A percentile compares a stretch with the other conserved stretches of the same genome.
phyloP scores from a whole-genome alignment of 1,139 yeast genomes.

The Zhuliangozyma parablackwelliae region DNA sequence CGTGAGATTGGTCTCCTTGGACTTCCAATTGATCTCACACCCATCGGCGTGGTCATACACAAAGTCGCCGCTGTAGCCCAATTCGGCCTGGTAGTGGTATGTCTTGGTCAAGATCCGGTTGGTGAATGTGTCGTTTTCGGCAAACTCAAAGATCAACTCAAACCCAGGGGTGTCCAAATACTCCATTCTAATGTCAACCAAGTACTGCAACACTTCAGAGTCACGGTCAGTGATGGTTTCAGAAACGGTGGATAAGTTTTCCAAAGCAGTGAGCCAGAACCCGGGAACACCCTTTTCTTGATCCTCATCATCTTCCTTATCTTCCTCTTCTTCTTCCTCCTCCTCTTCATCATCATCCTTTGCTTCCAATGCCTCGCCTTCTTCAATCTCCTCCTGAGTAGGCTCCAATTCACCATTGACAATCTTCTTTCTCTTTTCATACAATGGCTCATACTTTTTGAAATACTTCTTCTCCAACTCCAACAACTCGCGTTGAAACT shows the following conservation, averaged over 20 bases:
- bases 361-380: constrained; percentile 65
- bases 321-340: constrained; percentile 37
- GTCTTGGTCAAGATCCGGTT: constrained; percentile 74
- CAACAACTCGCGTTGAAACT: constrained; percentile 85
- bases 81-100: constrained; percentile 89
- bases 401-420: constrained; percentile 76
- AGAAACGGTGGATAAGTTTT: constrained; percentile 75
- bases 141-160: constrained; percentile 77
- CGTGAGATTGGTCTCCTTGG: constrained; percentile 79
- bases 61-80: constrained; percentile 93
- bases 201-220: constrained; percentile 69
- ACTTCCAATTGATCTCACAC: constrained; percentile 76
- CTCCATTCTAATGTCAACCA: constrained; percentile 72
- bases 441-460: constrained; percentile 71
- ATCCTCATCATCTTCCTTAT: constrained; percentile 38
- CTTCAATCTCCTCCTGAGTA: constrained; percentile 67
- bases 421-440: constrained; percentile 67
- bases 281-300: constrained; percentile 75
- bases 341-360: constrained; percentile 44
- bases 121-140: constrained; percentile 71
- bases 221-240: constrained; percentile 91
- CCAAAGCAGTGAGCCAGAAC: constrained; percentile 95
- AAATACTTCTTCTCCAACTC: constrained; percentile 81
- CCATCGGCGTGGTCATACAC: constrained; percentile 98
- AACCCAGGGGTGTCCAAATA: constrained; percentile 90